Conservation (phyloP, 495 filamentous ascomycete genomes). For the Cladorrhinum samala region DNA sequence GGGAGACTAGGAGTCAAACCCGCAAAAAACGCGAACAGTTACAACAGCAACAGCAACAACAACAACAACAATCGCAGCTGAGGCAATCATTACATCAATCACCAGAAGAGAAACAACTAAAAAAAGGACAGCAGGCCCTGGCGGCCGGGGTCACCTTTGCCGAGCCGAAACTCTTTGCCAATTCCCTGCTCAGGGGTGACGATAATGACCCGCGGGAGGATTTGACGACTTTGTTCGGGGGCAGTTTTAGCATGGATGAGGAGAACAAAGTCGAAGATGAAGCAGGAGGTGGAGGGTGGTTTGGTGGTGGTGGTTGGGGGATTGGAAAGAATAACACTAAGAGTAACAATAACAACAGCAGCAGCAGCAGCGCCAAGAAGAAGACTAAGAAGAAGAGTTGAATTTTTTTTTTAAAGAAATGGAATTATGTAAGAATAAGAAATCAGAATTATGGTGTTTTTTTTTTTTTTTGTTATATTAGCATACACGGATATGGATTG, state of each 20-base stretch:
- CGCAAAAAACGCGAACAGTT: background rate
- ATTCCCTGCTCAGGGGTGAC: conserved; percentile 3
- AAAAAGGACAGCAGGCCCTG: too few relatives aligned
- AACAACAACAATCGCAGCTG: too few relatives aligned
- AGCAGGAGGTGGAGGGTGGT: conserved; percentile 5
- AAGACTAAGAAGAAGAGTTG: too few relatives aligned
- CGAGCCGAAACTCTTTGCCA: conserved; percentile 14
- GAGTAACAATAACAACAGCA: too few relatives aligned
- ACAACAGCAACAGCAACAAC: background rate
- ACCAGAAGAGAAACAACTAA: too few relatives aligned
- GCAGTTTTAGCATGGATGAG: conserved; percentile 11
- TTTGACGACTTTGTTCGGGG: conserved; percentile 13
- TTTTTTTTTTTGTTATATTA: too few relatives aligned
- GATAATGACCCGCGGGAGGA: conserved; percentile 15
- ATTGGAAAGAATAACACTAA: background rate
- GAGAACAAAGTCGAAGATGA: background rate
- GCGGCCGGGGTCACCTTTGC: conserved; percentile 10
- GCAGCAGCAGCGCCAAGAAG: background rate
- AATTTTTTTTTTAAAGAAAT: too few relatives aligned
- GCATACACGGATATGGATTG: background rate
- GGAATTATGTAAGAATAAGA: too few relatives aligned
- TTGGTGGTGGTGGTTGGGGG: conserved; percentile 4
- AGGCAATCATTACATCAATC: too few relatives aligned
- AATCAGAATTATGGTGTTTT: too few relatives aligned
- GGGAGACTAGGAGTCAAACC: background rate